Evolutionary conservation across 2,329 filamentous ascomycete genomes (phyloP), one percentile per base, ranked within the genome.

Genomic region (Scedosporium dehoogii): DNA sequence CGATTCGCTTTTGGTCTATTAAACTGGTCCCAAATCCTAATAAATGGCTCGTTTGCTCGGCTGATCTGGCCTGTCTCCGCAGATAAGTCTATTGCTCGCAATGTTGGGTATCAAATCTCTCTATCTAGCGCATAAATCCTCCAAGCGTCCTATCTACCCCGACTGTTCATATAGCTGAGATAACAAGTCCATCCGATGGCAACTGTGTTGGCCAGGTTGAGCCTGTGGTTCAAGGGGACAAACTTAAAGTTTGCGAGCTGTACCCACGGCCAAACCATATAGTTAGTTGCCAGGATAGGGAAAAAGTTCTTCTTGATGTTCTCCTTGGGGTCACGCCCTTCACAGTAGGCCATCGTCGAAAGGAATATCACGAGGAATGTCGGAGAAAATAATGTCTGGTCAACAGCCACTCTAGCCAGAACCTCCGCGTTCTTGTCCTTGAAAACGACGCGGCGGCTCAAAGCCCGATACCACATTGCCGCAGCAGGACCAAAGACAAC

Each of bases 191-290:
- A 87, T 65, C 83, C 84, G 66, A 85, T 81, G 61, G 79, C 90
- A 61, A 96, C 81, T 59, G 96, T 74, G 70, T 97, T 97, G 69
- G 96, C 92, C 65, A 96, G 87, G 68, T 96, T 77, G 51, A 97
- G 85, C 64, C 92, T 83, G 75, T 93, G 86, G 71, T 96, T 85
- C 65, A 96, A 79, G 58, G 92, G 92, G 66, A 96, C 84, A 66
- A 94, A 83, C 70, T 89, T 88, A 78, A 97, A 97, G 79, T 97
- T 97, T 70, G 88, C 81, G 61, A 88, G 79, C 78, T 97, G 92
- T 62, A 96, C 91, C 66, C 81, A 79, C 3, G 92, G 92, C 92
- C 92, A 97, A 62, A 97, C 75, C 78, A 91, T 83, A 81, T 91
- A 91, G 78, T 96, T 97, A 73, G 90, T 88, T 73, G 82, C 82